These are phyloP conservation scores for Calonectria hongkongensis DNA, from an alignment of 2,329 filamentous ascomycete genomes.

Conservation along the genomic window DNA sequence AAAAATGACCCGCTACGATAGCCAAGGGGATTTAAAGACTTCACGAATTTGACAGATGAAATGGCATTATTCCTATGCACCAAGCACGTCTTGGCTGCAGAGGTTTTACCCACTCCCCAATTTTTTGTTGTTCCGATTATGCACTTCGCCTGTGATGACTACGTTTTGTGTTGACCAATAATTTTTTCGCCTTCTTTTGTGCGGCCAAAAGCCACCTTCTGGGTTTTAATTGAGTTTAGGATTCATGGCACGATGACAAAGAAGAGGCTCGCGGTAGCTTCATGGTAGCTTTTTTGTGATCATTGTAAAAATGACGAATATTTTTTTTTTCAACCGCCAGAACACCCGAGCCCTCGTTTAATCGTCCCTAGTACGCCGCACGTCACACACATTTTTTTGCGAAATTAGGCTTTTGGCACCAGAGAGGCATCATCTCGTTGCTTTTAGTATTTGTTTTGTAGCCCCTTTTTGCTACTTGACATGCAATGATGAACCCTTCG, in stretches of 20 bases:
- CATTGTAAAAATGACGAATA: conserved; percentile 43
- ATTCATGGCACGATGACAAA: conserved; percentile 36
- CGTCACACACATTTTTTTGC: conserved; percentile 37
- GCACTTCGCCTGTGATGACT: neutral
- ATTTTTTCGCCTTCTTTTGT: neutral
- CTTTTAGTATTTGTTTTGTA: conserved; percentile 65
- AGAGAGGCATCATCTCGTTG: conserved; percentile 60
- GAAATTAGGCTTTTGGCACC: conserved; percentile 49
- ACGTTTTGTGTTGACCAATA: neutral
- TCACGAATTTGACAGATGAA: conserved; percentile 50
- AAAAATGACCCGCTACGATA: conserved; percentile 49
- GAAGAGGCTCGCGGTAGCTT: conserved; percentile 25
- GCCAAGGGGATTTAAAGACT: conserved; percentile 42
- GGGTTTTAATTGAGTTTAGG: neutral
- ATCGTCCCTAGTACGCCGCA: conserved; percentile 43
- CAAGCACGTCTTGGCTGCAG: conserved; percentile 41
- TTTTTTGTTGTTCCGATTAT: conserved; percentile 4
- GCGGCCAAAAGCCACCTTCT: neutral
- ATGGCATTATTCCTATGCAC: conserved; percentile 44
- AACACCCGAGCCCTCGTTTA: conserved; percentile 49
- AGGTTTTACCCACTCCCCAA: conserved; percentile 40
- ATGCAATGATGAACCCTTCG: conserved; percentile 78
- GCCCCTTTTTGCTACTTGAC: conserved; percentile 72
- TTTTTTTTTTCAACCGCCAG: conserved; percentile 47
- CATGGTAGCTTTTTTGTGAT: conserved; percentile 38